phyloP scores from a whole-genome alignment of 257 asterid species.

The Penstemon barbatus region DNA sequence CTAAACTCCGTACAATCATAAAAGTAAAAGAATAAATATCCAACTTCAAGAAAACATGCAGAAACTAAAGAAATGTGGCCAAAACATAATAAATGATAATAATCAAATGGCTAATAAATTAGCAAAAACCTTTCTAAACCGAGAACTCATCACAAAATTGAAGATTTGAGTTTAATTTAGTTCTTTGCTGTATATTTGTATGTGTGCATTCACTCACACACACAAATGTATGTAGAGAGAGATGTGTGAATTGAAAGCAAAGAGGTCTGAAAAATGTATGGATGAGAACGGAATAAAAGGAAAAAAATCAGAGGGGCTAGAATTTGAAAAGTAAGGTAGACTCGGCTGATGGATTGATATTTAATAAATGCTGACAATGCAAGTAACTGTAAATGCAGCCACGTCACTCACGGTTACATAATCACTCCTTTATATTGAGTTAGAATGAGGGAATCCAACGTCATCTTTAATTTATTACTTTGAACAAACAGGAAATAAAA shows the following conservation, averaged over 20 bases:
- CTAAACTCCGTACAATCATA: neutral
- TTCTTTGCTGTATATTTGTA: neutral
- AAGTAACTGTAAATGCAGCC: too few relatives aligned
- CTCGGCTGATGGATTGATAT: neutral
- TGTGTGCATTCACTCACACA: too few relatives aligned
- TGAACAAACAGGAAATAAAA: too few relatives aligned
- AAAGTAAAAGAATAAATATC: neutral
- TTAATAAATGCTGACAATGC: too few relatives aligned
- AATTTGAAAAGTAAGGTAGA: neutral
- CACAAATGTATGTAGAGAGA: too few relatives aligned
- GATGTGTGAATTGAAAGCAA: neutral
- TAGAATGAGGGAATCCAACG: too few relatives aligned
- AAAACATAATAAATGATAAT: neutral
- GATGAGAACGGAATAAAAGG: neutral
- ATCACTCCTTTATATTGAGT: too few relatives aligned
- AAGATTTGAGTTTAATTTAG: neutral
- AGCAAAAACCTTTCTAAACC: slow-evolving; percentile 3
- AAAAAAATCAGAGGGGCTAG: neutral
- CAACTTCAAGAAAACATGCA: neutral
- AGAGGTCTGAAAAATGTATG: neutral
- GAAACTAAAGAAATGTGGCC: slow-evolving; percentile 5
- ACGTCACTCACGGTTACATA: too few relatives aligned
- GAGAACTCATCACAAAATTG: slow-evolving; percentile 17
- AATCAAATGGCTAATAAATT: neutral
- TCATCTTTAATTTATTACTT: too few relatives aligned